Conservation (phyloP, 2,329 filamentous ascomycete genomes). For the Epichloe hybrida region DNA sequence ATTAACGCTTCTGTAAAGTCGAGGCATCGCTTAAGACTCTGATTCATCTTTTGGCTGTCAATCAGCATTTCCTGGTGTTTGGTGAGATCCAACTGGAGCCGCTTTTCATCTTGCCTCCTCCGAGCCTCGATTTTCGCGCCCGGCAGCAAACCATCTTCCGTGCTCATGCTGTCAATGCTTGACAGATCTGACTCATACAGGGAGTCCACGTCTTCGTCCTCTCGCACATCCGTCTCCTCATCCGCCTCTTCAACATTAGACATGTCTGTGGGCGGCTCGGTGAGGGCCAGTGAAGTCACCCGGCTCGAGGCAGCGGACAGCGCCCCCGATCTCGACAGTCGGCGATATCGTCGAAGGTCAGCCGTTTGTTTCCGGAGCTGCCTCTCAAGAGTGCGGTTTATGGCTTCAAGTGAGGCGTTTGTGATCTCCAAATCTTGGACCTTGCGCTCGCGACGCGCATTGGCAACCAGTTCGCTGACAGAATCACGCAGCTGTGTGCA, state of each 20-base stretch:
- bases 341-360: conserved; percentile 71
- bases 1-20: conserved; percentile 86
- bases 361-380: conserved; percentile 84
- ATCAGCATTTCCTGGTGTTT: conserved; percentile 81
- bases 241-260: conserved; percentile 35
- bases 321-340: conserved; percentile 70
- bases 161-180: conserved; percentile 22
- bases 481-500: conserved; percentile 40
- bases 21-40: conserved; percentile 80
- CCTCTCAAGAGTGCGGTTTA: conserved; percentile 84
- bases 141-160: conserved; percentile 25
- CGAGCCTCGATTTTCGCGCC: conserved; percentile 25
- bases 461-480: conserved; percentile 67
- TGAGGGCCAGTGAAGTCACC: conserved; percentile 30
- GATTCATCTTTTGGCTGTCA: conserved; percentile 90
- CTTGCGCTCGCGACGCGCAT: conserved; percentile 82
- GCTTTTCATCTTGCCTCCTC: conserved; percentile 64
- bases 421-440: conserved; percentile 94
- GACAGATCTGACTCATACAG: conserved; percentile 39
- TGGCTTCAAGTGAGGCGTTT: conserved; percentile 86
- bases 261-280: conserved; percentile 29
- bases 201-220: conserved; percentile 24
- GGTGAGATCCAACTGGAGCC: conserved; percentile 69
- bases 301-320: conserved; percentile 43
- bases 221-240: conserved; percentile 26